Percentiles rank a stretch among this genome's conserved stretches.
Conservation (phyloP, 1,284 basidiomycete species). For the Microbotryomycetes sp. region DNA sequence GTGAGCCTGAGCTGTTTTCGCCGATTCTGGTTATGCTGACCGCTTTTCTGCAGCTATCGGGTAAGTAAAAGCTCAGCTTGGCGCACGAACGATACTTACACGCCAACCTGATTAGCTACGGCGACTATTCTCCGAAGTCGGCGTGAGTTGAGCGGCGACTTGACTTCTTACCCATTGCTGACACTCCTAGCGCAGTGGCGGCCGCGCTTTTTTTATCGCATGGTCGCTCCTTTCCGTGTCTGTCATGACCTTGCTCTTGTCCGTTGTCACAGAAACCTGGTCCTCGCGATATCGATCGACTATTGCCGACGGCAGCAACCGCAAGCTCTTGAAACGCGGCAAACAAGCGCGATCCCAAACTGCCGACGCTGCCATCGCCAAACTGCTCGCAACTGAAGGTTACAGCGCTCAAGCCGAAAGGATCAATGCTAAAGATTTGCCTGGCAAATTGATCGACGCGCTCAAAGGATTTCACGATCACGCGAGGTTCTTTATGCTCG, state of each 20-base stretch:
- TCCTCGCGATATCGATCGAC: conserved; percentile 18
- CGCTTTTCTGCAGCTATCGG: conserved; percentile 28
- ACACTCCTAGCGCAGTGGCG: conserved; percentile 49
- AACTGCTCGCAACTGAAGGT: conserved; percentile 8
- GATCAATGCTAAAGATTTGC: conserved; percentile 7
- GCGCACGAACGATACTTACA: too few species aligned
- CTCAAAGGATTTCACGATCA: conserved; percentile 21
- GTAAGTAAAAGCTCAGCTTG: too few species aligned
- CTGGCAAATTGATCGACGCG: conserved; percentile 10
- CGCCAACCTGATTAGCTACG: conserved; percentile 61
- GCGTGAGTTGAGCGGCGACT: conserved; percentile 37
- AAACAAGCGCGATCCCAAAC: not conserved
- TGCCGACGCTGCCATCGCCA: not conserved
- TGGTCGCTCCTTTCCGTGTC: conserved; percentile 72
- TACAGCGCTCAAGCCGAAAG: not conserved
- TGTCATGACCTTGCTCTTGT: conserved; percentile 44
- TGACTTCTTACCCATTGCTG: not conserved
- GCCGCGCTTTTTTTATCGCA: conserved; percentile 66
- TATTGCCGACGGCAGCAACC: conserved; percentile 4
- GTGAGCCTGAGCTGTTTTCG: too few species aligned
- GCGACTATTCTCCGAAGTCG: conserved; percentile 56
- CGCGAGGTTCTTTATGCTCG: conserved; percentile 22
- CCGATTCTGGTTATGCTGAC: too few species aligned
- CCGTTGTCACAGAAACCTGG: conserved; percentile 25
- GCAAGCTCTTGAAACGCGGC: not conserved